Conservation (phyloP, 331 rosid genomes). For the Pyracantha coccinea region DNA sequence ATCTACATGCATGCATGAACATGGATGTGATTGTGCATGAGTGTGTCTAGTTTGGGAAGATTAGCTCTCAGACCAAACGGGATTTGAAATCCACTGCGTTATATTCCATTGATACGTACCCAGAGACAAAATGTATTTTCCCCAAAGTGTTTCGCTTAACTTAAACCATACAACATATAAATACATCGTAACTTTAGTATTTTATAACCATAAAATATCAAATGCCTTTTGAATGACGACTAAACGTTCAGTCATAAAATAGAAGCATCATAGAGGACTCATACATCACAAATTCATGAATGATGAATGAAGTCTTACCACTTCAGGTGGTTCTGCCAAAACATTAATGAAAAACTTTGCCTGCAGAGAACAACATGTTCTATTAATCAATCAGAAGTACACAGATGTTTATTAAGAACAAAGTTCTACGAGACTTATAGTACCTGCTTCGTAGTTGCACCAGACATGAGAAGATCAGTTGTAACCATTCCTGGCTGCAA, state of each 20-base stretch:
- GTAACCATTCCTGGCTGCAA: slow-evolving; percentile 99
- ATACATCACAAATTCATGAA: background rate
- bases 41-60: background rate
- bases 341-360: slow-evolving; percentile 96
- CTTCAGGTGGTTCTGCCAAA: slow-evolving; percentile 97
- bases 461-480: slow-evolving; percentile 98
- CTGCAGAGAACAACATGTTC: slow-evolving; percentile 35
- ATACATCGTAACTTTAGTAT: background rate
- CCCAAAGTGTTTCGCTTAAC: background rate
- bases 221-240: background rate
- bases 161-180: background rate
- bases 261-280: background rate
- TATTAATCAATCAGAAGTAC: slow-evolving; percentile 1
- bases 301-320: slow-evolving; percentile 43
- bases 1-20: background rate
- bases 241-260: background rate
- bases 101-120: background rate
- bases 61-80: background rate
- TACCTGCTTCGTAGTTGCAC: slow-evolving; percentile 92
- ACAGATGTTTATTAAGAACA: background rate
- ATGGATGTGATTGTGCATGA: background rate
- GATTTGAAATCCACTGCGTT: background rate
- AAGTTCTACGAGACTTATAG: background rate
- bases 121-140: background rate
- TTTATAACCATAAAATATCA: background rate